Evolutionary conservation across 1,284 basidiomycete species (phyloP), one percentile per base, ranked within the genome.

Genomic region (Apiotrichum domesticum): DNA sequence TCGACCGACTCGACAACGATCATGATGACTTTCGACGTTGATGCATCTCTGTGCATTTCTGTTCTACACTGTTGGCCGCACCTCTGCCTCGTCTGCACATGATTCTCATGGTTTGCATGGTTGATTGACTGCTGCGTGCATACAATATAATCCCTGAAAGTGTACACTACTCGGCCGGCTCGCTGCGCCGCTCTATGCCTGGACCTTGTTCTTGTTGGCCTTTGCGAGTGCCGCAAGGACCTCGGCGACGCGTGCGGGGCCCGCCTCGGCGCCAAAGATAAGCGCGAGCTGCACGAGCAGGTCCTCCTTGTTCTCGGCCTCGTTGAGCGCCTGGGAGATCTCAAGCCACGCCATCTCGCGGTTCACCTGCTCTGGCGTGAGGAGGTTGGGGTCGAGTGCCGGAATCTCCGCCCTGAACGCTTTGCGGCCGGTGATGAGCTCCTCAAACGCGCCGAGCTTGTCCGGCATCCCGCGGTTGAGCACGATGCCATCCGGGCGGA

Each of bases 401-500:
- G 7, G 33, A 8, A 21, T 15, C 5, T 13, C 43, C 15, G 40
- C 21, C 42, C 3, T 13, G 35, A 6, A 35, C 4, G 47, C 35
- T 21, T 48, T 51, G 45, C 46, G 37, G 9, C 39, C 51, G 29
- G 46, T 56, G 54, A 61, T 32, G 43, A 43, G 45, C 4, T 15
- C 14, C 32, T 50, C 51, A n/a, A 59, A n/a, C 34, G 35, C 45
- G 21, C 44, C 40, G 9, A 58, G 54, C 4, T 34, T 21, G 14
- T 21, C 34, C 13, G 44, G 42, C 15, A 21, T n/a, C 40, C 60
- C 60, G 35, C 60, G 60, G 2, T 51, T 33, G 15, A 62, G 56
- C 9, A 58, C 52, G 45, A 62, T 48, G 46, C 60, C 60, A 41
- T 62, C 60, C 0, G 60, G 60, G 39, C 60, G 60, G 5, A 62